These are phyloP conservation scores for Phytopythium vexans DNA, from an alignment of 352 stramenopile species.

Conservation along the genomic window DNA sequence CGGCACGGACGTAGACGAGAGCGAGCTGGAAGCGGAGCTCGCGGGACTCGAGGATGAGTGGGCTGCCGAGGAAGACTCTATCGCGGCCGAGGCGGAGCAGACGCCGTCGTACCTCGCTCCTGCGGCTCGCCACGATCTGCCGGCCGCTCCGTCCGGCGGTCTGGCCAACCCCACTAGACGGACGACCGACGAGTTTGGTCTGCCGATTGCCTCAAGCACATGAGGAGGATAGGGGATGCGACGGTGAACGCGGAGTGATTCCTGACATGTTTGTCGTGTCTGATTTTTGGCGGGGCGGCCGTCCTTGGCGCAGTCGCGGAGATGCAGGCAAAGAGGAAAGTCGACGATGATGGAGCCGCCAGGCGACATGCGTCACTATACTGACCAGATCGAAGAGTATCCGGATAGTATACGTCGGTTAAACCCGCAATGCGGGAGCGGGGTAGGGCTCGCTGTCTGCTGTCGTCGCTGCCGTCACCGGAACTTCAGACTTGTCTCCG, in stretches of 20 bases:
- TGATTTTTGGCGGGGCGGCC: slow-evolving; percentile 16
- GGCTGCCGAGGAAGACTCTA: slow-evolving; percentile 68
- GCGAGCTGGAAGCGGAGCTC: slow-evolving; percentile 93
- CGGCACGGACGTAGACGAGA: slow-evolving; percentile 93
- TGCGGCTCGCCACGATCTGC: slow-evolving; percentile 51
- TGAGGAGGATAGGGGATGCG: neutral
- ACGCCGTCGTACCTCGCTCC: slow-evolving; percentile 66
- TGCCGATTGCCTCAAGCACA: slow-evolving; percentile 40
- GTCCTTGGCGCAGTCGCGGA: neutral
- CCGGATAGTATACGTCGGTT: no score
- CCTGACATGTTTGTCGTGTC: slow-evolving; percentile 5
- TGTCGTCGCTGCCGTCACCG: no score
- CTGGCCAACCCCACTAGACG: slow-evolving; percentile 30
- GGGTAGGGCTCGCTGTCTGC: no score
- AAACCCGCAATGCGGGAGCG: no score
- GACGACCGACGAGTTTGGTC: slow-evolving; percentile 70
- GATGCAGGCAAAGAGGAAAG: slow-evolving; percentile 16
- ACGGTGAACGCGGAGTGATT: neutral
- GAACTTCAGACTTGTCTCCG: neutral
- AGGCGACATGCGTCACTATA: no score
- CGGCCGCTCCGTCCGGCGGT: slow-evolving; percentile 40
- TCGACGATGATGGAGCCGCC: no score
- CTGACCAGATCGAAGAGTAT: no score
- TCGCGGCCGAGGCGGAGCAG: slow-evolving; percentile 32
- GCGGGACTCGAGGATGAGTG: slow-evolving; percentile 93